phyloP scores from a whole-genome alignment of 495 filamentous ascomycete species.

The Massariosphaeria phaeospora region DNA sequence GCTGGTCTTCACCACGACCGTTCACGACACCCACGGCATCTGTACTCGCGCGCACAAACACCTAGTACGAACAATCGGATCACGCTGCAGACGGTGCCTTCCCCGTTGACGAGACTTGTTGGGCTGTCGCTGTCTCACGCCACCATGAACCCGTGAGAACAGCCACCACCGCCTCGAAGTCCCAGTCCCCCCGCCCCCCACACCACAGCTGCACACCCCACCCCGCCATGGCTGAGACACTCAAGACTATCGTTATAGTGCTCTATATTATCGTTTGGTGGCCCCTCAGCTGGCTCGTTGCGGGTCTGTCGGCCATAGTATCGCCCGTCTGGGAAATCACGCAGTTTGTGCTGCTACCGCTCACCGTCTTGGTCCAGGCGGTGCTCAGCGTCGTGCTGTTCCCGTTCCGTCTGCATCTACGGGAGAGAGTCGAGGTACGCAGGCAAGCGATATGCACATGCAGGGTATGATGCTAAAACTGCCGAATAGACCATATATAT shows the following conservation, averaged over 20 bases:
- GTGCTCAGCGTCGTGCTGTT: conserved; percentile 32
- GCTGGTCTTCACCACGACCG: too few species aligned
- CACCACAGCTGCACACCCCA: background rate
- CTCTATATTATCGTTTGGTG: conserved; percentile 42
- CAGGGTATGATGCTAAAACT: conserved; percentile 24
- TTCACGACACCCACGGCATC: too few species aligned
- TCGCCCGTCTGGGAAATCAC: conserved; percentile 39
- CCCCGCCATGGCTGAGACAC: conserved; percentile 17
- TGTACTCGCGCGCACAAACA: too few species aligned
- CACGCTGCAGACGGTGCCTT: too few species aligned
- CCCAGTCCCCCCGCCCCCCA: background rate
- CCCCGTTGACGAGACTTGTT: too few species aligned
- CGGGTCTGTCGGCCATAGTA: conserved; percentile 38
- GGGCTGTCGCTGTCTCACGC: background rate
- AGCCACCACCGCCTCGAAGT: background rate
- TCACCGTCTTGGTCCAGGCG: conserved; percentile 35
- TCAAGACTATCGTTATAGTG: conserved; percentile 31
- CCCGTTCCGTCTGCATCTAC: conserved; percentile 43
- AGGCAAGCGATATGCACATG: conserved; percentile 11
- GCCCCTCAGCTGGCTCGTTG: conserved; percentile 39
- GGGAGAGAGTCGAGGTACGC: conserved; percentile 61
- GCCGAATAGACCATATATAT: conserved; percentile 56
- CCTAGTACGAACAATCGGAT: too few species aligned
- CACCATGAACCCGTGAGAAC: background rate
- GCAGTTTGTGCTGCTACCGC: conserved; percentile 37